Conservation (phyloP, 176 grass and related monocot species). For the Pharus latifolius region DNA sequence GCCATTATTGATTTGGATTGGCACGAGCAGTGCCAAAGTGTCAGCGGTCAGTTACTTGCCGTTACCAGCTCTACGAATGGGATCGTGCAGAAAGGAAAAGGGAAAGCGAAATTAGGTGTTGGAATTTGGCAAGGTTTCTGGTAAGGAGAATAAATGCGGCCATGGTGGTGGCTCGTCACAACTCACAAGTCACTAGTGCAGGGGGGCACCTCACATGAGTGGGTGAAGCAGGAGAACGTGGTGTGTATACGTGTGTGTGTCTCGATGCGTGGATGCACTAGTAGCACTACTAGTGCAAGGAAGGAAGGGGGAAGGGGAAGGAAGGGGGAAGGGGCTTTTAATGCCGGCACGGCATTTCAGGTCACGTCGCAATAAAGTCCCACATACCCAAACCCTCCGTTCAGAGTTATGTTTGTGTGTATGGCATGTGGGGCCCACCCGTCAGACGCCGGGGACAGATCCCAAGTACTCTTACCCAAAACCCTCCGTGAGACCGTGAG, state of each 20-base stretch:
- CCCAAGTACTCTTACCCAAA: too few species aligned
- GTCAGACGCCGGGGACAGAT: too few species aligned
- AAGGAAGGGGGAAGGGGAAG: background rate
- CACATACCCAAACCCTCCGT: too few species aligned
- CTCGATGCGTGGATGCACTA: too few species aligned
- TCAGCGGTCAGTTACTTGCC: background rate
- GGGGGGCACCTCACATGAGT: constrained; percentile 7
- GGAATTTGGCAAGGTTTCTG: background rate
- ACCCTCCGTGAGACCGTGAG: too few species aligned
- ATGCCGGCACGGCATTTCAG: constrained; percentile 1
- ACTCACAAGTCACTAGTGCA: background rate
- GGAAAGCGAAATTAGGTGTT: background rate
- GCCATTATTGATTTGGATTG: too few species aligned
- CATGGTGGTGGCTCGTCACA: constrained; percentile 3
- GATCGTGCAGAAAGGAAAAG: background rate
- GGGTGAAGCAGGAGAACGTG: constrained; percentile 25
- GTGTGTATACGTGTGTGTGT: constrained; percentile 29
- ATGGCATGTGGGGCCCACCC: background rate
- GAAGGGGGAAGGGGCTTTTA: background rate
- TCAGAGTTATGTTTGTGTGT: background rate
- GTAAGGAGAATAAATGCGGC: constrained; percentile 32
- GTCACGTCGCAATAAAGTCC: constrained; percentile 9
- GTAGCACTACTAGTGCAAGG: background rate
- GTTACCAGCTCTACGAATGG: constrained; percentile 6
- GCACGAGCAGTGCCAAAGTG: too few species aligned